Conservation (phyloP, 2,329 filamentous ascomycete genomes). For the Trichoderma aggressivum region DNA sequence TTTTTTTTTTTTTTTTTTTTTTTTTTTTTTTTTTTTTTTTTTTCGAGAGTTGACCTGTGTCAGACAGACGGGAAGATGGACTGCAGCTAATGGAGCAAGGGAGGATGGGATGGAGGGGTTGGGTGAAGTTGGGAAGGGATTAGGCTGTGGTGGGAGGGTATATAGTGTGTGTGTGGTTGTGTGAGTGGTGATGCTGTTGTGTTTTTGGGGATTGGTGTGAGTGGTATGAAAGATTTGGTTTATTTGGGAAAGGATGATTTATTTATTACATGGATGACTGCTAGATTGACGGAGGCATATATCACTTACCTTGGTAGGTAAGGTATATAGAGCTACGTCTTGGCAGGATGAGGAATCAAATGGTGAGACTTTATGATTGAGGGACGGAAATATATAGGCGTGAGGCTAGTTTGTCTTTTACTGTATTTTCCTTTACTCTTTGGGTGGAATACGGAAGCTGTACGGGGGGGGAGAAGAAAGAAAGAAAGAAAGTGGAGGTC, state of each 20-base stretch:
- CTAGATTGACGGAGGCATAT: too few species aligned
- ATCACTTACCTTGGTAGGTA: neutral
- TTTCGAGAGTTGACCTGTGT: neutral
- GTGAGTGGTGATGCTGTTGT: too few species aligned
- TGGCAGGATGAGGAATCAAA: neutral
- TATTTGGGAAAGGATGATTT: neutral
- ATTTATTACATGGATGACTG: too few species aligned
- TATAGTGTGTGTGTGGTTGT: neutral
- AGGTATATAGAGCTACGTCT: neutral
- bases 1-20: too few species aligned
- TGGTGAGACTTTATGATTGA: neutral
- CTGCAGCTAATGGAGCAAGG: constrained; percentile 15
- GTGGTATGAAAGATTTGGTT: too few species aligned
- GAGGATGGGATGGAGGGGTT: neutral
- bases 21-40: too few species aligned
- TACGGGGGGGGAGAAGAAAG: neutral
- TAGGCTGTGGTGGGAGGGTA: neutral
- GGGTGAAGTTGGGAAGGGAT: neutral
- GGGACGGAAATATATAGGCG: neutral
- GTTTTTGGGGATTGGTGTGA: neutral
- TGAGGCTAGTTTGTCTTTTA: neutral
- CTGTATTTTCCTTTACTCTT: neutral
- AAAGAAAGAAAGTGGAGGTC: neutral
- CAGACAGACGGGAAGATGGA: neutral
- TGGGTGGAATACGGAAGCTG: neutral